Base-by-base conservation (phyloP, 2,329 filamentous ascomycete genomes). In the Botryosphaeria dothidea region DNA sequence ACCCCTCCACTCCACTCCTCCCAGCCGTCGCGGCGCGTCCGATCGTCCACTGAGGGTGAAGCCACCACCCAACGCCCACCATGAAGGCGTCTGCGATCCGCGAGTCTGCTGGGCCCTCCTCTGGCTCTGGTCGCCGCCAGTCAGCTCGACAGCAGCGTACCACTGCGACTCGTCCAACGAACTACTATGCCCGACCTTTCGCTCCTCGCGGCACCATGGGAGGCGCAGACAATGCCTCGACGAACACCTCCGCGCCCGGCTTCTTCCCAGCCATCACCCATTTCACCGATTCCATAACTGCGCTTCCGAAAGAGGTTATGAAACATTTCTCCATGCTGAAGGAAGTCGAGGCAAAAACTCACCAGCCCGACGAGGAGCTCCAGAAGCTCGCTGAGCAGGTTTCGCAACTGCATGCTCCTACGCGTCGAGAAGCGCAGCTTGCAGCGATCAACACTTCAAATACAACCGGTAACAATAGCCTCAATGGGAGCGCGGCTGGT, bases 261-360 rank as follows among this genome's bases (percentile, higher is more conserved):
- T 88, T 90, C 77, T 89, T 86, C 71, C 88, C 88, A 66, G 88
- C 86, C 25, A 84, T 90, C 68, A 86, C 86, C 45, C 88, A 88
- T 75, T 98, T 99, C 76, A 92, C 94, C 68, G 93, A 98, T 78
- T 90, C 93, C 68, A 92, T 98, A 74, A 90, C 92, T 60, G 93
- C 94, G 43, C 86, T 99, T 27, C 95, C 95, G 4, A 93, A 93
- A 77, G 95, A 99, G 80, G 92, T 97, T 58, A 92, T 97, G 71
- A 90, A 93, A 74, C 94, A 99, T 78, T 97, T 97, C 72, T 97
- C 94, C 36, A 86, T 98, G 65, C 84, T 99, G 70, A 97, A 97
- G 78, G 95, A 99, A 80, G 95, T 98, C 54, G 95, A 99, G 81
- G 94, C 94, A 68, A 99, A 99, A 81, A 91, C 96, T 69, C 95